Evolutionary conservation across 176 grass and related monocot genomes (phyloP), one percentile per base, ranked within the genome.

Genomic region (Eleusine indica): DNA sequence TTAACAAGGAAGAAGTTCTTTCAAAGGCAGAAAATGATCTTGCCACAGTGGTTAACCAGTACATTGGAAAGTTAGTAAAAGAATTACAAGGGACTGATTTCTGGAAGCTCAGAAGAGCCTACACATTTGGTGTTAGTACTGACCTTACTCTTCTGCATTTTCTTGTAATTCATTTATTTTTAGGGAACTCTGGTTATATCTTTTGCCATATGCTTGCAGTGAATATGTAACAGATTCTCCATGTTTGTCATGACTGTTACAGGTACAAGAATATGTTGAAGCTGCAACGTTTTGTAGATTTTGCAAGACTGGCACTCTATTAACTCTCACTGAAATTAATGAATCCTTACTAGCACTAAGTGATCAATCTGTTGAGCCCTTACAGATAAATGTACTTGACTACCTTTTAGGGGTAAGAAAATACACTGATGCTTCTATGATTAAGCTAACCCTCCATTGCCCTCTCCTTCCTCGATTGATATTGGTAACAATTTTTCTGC

Each of bases 221-320:
- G 9, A 64, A 64, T 64, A 63, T 79, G 43, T 68, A 69, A 30
- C 29, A 67, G 22, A 76, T 60, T 22, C 29, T 30, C 52, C 72
- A 66, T 77, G 47, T 82, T 78, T 77, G 13, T 54, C 18, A 11
- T 89, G 63, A 56, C 49, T 82, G 17, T 83, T 98, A 66, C 80
- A 98, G 96, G 87, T 98, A 63, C 96, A 98, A 71, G 93, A 98
- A 85, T 98, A 93, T 87, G 89, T 98, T 0, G 96, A 98, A 93
- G 96, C 96, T 64, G 93, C 96, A 77, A 87, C 93, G 6, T 79
- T 98, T 37, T 95, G 91, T 85, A 86, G 91, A 75, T 98, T 98
- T 88, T 98, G 93, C 83, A 93, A 93, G 86, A 88, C 91, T 67
- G 96, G 96, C 65, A 90, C 91, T 43, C 86, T 98, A 73, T 84